Percentiles rank a stretch among this genome's conserved stretches.
phyloP scores from a whole-genome alignment of 78 protist species.

The Polysphondylium violaceum region DNA sequence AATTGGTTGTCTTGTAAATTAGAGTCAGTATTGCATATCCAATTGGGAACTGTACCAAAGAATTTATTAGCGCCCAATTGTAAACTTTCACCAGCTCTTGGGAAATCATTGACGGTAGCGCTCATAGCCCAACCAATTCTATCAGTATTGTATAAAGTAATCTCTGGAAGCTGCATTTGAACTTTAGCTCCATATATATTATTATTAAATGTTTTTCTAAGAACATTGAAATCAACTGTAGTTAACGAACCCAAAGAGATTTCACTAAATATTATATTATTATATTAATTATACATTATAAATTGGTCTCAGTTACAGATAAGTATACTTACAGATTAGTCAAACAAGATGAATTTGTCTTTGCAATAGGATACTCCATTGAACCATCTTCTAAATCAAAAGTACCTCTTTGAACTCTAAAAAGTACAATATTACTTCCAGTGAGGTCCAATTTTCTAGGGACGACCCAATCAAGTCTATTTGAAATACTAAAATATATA shows the following conservation, averaged over 20 bases:
- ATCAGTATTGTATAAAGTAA: background rate
- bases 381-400: background rate
- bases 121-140: background rate
- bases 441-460: background rate
- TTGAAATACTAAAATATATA: background rate
- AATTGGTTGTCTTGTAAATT: background rate
- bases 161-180: constrained; percentile 1
- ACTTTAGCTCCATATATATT: background rate
- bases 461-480: background rate
- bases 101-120: background rate
- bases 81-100: background rate
- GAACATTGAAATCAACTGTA: background rate
- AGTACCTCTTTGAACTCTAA: background rate
- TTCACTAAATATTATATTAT: background rate
- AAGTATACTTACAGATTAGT: background rate
- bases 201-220: background rate
- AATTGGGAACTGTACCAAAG: background rate
- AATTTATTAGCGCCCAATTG: background rate
- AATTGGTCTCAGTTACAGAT: background rate
- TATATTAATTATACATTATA: too few relatives aligned
- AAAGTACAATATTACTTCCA: background rate
- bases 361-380: background rate
- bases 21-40: background rate
- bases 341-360: background rate
- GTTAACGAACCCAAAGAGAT: background rate